Conservation (phyloP, 371 early-diverging fungal genomes). For the Zopfochytrium polystomum region DNA sequence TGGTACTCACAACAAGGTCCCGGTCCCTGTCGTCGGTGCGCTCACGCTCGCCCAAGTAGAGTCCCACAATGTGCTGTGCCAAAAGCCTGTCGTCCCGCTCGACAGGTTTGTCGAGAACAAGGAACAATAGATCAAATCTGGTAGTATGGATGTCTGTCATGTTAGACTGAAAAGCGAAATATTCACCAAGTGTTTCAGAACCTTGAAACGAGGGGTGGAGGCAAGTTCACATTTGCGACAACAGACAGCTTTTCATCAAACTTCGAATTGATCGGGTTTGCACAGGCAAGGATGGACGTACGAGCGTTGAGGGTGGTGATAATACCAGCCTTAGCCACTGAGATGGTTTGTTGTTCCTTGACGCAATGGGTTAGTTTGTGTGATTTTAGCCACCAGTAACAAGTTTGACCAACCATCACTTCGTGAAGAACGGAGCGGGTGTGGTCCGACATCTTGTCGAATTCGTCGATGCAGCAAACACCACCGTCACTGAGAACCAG, state of each 20-base stretch:
- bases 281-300: conserved; percentile 96
- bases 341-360: conserved; percentile 98
- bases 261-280: conserved; percentile 95
- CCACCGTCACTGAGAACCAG: conserved; percentile 98
- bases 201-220: conserved; percentile 93
- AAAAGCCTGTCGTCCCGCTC: conserved; percentile 82
- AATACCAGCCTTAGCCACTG: conserved; percentile 99
- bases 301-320: conserved; percentile 98
- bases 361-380: background rate
- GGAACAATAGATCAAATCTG: conserved; percentile 91
- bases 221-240: conserved; percentile 95
- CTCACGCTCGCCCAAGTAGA: conserved; percentile 75
- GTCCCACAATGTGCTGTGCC: conserved; percentile 80
- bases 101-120: conserved; percentile 90
- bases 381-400: background rate
- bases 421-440: conserved; percentile 98
- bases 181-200: background rate
- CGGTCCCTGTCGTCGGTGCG: conserved; percentile 35
- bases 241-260: conserved; percentile 86
- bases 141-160: conserved; percentile 22
- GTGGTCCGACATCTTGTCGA: conserved; percentile 97
- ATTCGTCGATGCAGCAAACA: conserved; percentile 99
- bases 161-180: background rate
- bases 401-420: conserved; percentile 79
- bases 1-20: background rate